A percentile compares a stretch with the other conserved stretches of the same genome.
These are phyloP conservation scores for Ampelocalamus luodianensis DNA, from an alignment of 176 grass and related monocot genomes.

Conservation along the genomic window DNA sequence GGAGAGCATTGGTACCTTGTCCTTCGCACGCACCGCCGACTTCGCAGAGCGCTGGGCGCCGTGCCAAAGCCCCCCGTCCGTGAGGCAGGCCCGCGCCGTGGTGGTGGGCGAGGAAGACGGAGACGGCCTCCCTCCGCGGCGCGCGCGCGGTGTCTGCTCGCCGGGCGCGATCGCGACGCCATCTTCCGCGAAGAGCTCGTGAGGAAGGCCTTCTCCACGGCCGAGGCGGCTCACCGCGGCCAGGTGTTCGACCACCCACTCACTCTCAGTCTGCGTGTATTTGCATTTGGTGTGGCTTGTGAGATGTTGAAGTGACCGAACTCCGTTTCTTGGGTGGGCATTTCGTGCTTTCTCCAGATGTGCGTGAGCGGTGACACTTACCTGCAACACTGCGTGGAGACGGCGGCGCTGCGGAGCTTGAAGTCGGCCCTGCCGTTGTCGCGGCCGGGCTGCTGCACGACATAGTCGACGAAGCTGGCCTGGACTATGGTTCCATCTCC, in stretches of 20 bases:
- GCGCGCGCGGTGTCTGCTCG: slow-evolving; percentile 35
- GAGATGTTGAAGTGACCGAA: no score
- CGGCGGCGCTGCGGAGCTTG: no score
- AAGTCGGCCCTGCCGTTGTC: no score
- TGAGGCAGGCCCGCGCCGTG: slow-evolving; percentile 7
- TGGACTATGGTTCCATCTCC: no score
- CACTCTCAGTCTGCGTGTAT: not conserved
- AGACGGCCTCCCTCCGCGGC: not conserved
- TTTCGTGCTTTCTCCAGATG: no score
- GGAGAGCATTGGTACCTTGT: slow-evolving; percentile 50
- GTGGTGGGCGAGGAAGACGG: not conserved
- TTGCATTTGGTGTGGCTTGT: not conserved
- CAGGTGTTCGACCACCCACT: slow-evolving; percentile 48
- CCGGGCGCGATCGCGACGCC: slow-evolving; percentile 47
- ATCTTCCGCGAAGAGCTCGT: slow-evolving; percentile 68
- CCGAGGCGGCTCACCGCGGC: slow-evolving; percentile 68
- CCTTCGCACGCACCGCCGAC: slow-evolving; percentile 5
- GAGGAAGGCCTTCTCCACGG: slow-evolving; percentile 57
- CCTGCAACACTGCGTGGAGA: no score
- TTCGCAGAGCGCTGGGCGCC: not conserved
- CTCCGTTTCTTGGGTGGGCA: no score
- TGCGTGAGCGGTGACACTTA: no score
- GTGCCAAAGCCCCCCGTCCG: not conserved
- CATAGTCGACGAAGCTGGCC: no score
- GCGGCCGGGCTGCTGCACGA: no score